A percentile compares a stretch with the other conserved stretches of the same genome.
phyloP scores from a whole-genome alignment of 352 stramenopile genomes.

The Aphanomyces stellatus region DNA sequence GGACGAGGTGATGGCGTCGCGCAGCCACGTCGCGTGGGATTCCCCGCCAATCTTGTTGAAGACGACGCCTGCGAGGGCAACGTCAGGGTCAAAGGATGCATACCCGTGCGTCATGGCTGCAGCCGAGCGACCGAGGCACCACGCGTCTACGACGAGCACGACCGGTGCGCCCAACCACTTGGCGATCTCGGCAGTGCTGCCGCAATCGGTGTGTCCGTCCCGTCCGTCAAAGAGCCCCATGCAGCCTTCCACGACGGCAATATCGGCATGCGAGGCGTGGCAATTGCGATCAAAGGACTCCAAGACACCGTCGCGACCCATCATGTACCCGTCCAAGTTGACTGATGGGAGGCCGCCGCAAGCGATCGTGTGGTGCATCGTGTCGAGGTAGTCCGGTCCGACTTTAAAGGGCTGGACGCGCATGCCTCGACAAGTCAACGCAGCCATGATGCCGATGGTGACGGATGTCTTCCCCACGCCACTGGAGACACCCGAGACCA shows the following conservation, averaged over 20 bases:
- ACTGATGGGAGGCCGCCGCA: conserved; percentile 8
- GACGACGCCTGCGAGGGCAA: conserved; percentile 21
- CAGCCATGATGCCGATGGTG: conserved; percentile 17
- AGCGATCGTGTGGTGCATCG: conserved; percentile 16
- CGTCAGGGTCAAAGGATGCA: conserved; percentile 18
- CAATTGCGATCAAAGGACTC: conserved; percentile 7
- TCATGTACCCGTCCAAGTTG: conserved; percentile 19
- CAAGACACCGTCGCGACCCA: conserved; percentile 2
- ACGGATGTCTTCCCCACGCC: conserved; percentile 18
- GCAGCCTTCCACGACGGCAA: conserved; percentile 17
- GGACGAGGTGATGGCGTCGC: conserved; percentile 12
- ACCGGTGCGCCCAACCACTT: conserved; percentile 18
- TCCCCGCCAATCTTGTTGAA: conserved; percentile 22
- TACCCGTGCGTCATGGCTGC: conserved; percentile 25
- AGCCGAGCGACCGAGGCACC: conserved; percentile 16
- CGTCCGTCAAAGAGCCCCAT: conserved; percentile 16
- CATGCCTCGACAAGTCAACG: background rate
- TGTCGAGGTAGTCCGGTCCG: conserved; percentile 15
- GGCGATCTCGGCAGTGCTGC: conserved; percentile 17
- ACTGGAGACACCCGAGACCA: conserved; percentile 19
- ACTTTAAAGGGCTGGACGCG: conserved; percentile 20
- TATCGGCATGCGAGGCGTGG: background rate
- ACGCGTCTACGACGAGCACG: conserved; percentile 24
- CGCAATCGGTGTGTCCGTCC: background rate
- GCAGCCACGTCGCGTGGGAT: conserved; percentile 15